These are phyloP conservation scores for Xylariaceae sp. DNA, from an alignment of 2,329 filamentous ascomycete species.

Conservation along the genomic window DNA sequence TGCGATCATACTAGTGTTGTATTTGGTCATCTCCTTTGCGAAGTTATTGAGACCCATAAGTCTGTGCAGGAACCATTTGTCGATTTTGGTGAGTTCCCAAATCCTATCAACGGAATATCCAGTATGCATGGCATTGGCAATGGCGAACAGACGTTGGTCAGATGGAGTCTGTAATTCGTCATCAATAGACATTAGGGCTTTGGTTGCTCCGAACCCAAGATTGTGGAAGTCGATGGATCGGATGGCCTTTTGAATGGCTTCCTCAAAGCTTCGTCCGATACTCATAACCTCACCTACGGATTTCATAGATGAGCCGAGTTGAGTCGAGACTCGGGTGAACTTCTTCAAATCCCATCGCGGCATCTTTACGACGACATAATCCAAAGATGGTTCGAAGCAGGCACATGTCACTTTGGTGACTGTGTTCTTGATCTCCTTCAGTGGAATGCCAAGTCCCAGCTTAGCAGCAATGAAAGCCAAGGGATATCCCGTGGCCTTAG, in stretches of 20 bases:
- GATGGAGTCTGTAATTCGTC: slow-evolving; percentile 95
- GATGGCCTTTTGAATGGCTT: slow-evolving; percentile 98
- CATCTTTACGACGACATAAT: slow-evolving; percentile 99
- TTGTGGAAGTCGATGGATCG: slow-evolving; percentile 93
- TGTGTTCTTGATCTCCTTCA: slow-evolving; percentile 95
- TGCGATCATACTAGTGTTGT: slow-evolving; percentile 60
- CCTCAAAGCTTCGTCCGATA: slow-evolving; percentile 93
- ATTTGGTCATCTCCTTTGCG: slow-evolving; percentile 70
- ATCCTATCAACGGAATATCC: slow-evolving; percentile 96
- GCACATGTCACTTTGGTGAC: slow-evolving; percentile 95
- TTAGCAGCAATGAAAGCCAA: slow-evolving; percentile 96
- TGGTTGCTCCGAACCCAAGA: slow-evolving; percentile 87
- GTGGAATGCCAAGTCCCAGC: slow-evolving; percentile 86
- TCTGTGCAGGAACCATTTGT: slow-evolving; percentile 95
- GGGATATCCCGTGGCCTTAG: slow-evolving; percentile 95
- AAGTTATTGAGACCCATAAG: slow-evolving; percentile 91
- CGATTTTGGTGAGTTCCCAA: slow-evolving; percentile 97
- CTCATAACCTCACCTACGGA: slow-evolving; percentile 99
- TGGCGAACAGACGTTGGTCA: slow-evolving; percentile 93
- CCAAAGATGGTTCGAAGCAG: slow-evolving; percentile 96
- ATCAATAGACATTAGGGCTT: slow-evolving; percentile 91
- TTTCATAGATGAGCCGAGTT: slow-evolving; percentile 98
- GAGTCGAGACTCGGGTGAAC: slow-evolving; percentile 92
- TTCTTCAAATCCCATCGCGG: slow-evolving; percentile 99
- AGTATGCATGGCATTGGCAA: slow-evolving; percentile 93